Base-by-base conservation (phyloP, 2,329 filamentous ascomycete species). In the Alternaria triticina region DNA sequence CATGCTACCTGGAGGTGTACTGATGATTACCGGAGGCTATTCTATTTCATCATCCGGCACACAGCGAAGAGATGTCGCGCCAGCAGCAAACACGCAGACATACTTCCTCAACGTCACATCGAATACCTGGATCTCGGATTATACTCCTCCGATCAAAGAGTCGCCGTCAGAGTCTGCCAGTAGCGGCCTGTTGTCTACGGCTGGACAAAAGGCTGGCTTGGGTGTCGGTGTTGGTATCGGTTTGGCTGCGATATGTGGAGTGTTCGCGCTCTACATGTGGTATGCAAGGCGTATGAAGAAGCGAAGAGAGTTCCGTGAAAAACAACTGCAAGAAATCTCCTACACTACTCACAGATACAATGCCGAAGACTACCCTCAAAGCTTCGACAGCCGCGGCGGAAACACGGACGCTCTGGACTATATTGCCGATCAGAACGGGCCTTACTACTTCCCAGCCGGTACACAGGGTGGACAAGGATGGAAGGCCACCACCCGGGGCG, bases 71-170 rank as follows among this genome's bases (percentile, higher is more conserved):
- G 78, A 43, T 3, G 6, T 77, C 3, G 70, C 65, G 8, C 70
- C 76, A 33, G 69, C 72, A 6, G 59, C 76, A 54, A 87, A 84
- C 70, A 79, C 79, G n/a, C 71, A 83, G 66, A 73, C 84, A 8
- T 85, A 86, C 69, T 85, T 90, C 54, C 87, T 88, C 77, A 91
- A 91, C 70, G 81, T 85, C 3, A 88, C 87, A 1, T 89, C 88
- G 7, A 85, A 84, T 65, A 78, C 80, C 10, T 91, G 89, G 89
- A 73, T 85, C 3, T 80, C 83, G 3, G 82, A 84, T 5, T 91
- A 91, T 68, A 81, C 80, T 3, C 85, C 86, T 43, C 85, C 85
- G 3, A 67, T 74, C 2, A 58, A 69, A 5, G 60, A 67, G 8
- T 69, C 23, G 30, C 54, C 44, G 25, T 49, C 69, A 4, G 46